A percentile compares a stretch with the other conserved stretches of the same genome.
Evolutionary conservation across 2,329 filamentous ascomycete species (phyloP).

Genomic region (Rasamsonia emersonii): DNA sequence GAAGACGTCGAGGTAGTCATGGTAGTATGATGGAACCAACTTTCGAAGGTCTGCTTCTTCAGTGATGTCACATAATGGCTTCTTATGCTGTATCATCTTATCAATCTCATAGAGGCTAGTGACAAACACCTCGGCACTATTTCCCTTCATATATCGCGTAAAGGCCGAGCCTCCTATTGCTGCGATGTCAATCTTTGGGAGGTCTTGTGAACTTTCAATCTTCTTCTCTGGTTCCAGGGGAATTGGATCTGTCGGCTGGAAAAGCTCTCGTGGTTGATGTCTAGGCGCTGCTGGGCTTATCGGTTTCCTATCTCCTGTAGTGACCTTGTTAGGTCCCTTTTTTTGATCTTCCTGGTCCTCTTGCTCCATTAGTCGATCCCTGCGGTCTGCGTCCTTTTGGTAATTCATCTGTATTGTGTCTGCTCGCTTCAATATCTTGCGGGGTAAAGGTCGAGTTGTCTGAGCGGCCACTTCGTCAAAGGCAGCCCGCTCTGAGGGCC

Average conservation of each 20-base stretch:
- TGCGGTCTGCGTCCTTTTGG: not conserved
- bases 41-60: not conserved
- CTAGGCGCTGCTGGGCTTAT: too few relatives aligned
- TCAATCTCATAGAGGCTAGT: conserved; percentile 2
- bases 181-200: not conserved
- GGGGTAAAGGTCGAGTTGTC: not conserved
- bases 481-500: not conserved
- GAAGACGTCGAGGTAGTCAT: not conserved
- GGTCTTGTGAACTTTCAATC: too few relatives aligned
- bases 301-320: too few relatives aligned
- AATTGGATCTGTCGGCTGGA: too few relatives aligned
- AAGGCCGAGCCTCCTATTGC: not conserved
- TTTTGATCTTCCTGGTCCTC: not conserved
- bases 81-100: not conserved
- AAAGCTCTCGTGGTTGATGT: too few relatives aligned
- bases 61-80: not conserved
- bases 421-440: not conserved
- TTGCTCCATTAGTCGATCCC: not conserved
- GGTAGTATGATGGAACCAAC: not conserved
- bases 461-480: not conserved
- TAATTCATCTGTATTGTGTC: not conserved
- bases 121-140: not conserved
- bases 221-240: too few relatives aligned
- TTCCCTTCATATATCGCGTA: not conserved
- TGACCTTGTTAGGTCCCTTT: too few relatives aligned